Conservation (phyloP, 345 rosid genomes). For the Zanthoxylum bungeanum region DNA sequence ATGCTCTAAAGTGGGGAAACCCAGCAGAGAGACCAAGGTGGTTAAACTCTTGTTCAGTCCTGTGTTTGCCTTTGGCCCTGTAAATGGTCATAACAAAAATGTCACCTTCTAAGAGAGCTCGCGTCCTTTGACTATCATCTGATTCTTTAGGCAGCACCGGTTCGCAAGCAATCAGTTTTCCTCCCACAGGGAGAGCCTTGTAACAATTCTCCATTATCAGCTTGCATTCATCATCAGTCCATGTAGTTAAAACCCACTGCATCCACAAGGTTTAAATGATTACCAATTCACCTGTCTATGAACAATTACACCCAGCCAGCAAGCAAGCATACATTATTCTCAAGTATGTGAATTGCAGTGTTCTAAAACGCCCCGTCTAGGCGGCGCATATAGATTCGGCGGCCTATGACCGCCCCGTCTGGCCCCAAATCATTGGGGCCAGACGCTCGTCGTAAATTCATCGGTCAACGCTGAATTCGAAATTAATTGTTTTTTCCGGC, state of each 20-base stretch:
- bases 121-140: conserved; percentile 66
- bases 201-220: conserved; percentile 73
- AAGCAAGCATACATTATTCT: background rate
- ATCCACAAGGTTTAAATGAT: no score
- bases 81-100: conserved; percentile 81
- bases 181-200: conserved; percentile 71
- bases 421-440: no score
- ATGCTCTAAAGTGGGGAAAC: conserved; percentile 49
- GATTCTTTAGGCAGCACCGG: conserved; percentile 68
- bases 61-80: conserved; percentile 73
- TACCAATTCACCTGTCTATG: background rate
- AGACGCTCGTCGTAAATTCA: no score
- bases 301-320: no score
- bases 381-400: no score
- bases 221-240: conserved; percentile 84
- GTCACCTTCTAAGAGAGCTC: conserved; percentile 79
- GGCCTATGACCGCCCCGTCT: no score
- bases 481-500: no score
- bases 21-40: conserved; percentile 64
- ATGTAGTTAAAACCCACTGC: conserved; percentile 82
- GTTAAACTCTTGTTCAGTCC: conserved; percentile 67
- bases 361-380: no score
- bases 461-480: no score
- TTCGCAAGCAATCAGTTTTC: conserved; percentile 82
- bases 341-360: background rate